Base-by-base conservation (phyloP, 2,329 filamentous ascomycete species). In the Periglandula ipomoeae region DNA sequence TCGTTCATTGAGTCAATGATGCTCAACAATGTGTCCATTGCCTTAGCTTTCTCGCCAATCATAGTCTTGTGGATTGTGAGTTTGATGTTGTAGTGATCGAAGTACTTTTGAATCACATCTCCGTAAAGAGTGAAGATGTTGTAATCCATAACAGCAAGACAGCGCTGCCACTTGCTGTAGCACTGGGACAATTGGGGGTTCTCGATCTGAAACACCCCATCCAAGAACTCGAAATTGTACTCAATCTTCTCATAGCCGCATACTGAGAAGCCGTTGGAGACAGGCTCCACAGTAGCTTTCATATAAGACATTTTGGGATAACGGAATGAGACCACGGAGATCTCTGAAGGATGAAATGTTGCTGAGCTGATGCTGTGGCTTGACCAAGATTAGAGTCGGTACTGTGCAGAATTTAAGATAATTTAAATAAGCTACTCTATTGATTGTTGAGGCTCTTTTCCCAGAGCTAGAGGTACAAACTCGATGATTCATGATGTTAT, bases 41-140 rank as follows among this genome's bases (percentile, higher is more conserved):
- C 82, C 73, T 87, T 87, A 38, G 82, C 82, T 66, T 86, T 86
- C 62, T 87, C 84, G 11, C 84, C 83, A 61, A 87, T 85, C 69
- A 82, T 84, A 51, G 82, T 86, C 71, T 84, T 81, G 66, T 87
- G 82, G 43, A 87, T 75, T 56, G 76, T 78, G 47, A 87, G 70
- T 20, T 76, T 67, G 41, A 87, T 70, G 17, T 72, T 71, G 63
- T 85, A 71, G 59, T 85, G 76, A 46, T 80, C 70, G 59, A 87
- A 87, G 65, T 87, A 87, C 46, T 67, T 64, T 62, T 83, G 72
- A 69, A 87, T 82, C 65, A 80, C 70, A 52, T 74, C 65, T 43
- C 83, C 83, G 55, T 87, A 87, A 15, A 86, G 64, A 51, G 78
- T 79, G 65, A 76, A 84, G 58, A 87, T 84, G 67, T 86, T 87